Percentiles rank a stretch among this genome's conserved stretches.
phyloP scores from a whole-genome alignment of 768 basidiomycete genomes.

The Epithele typhae region DNA sequence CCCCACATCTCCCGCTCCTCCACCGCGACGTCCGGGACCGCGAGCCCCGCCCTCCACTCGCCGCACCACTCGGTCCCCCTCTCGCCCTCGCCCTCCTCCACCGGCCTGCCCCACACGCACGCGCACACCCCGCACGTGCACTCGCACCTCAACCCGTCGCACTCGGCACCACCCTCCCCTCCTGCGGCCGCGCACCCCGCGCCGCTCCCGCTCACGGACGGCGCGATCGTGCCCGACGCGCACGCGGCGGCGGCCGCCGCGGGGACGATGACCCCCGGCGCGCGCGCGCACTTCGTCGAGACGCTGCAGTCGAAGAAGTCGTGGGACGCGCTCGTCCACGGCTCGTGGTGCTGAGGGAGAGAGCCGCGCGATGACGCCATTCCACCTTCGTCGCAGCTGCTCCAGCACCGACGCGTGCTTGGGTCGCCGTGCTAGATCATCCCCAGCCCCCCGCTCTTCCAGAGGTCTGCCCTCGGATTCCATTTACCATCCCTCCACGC shows the following conservation, averaged over 20 bases:
- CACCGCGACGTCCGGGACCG: constrained; percentile 17
- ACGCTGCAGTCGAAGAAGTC: constrained; percentile 56
- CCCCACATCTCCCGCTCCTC: constrained; percentile 9
- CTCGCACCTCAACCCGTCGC: constrained; percentile 1
- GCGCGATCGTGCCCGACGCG: background rate
- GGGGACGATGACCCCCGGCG: background rate
- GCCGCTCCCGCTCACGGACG: no score
- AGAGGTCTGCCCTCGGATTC: no score
- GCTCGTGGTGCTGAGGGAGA: constrained; percentile 43
- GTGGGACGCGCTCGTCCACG: constrained; percentile 65
- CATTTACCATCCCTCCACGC: no score
- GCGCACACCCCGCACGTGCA: no score
- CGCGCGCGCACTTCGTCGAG: constrained; percentile 45
- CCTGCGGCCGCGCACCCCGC: constrained; percentile 1
- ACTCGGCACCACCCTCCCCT: constrained; percentile 12
- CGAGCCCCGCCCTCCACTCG: constrained; percentile 12
- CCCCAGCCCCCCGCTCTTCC: no score
- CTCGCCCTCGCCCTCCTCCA: background rate
- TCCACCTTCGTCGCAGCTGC: no score
- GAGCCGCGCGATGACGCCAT: no score
- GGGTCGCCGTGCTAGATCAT: no score
- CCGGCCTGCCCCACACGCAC: no score
- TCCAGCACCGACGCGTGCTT: no score
- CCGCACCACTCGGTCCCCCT: background rate
- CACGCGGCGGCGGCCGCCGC: background rate